Percentiles rank a stretch among this genome's conserved stretches.
Evolutionary conservation across 257 asterid species (phyloP).

Genomic region (Solanum neorickii): DNA sequence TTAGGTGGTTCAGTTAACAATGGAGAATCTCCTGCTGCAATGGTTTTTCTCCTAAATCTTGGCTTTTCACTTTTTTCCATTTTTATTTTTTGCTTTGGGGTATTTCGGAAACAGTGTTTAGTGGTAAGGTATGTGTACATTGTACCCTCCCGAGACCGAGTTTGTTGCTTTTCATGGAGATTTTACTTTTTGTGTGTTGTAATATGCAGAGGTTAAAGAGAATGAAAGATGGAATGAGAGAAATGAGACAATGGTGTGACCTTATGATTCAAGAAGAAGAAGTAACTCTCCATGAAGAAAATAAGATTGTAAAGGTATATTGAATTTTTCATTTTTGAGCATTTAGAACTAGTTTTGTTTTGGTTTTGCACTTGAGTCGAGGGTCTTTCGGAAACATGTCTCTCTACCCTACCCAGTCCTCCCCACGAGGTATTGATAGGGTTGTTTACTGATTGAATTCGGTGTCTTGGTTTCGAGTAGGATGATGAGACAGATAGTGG

Average conservation of each 20-base stretch:
- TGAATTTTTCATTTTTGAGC: not conserved
- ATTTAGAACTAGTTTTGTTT: not conserved
- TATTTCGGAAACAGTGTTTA: too few relatives aligned
- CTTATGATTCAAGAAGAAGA: conserved; percentile 1
- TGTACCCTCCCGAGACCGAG: not conserved
- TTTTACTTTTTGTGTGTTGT: not conserved
- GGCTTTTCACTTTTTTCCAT: not conserved
- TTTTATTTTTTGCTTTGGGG: too few relatives aligned
- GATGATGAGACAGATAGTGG: not conserved
- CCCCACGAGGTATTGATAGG: too few relatives aligned
- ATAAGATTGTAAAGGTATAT: not conserved
- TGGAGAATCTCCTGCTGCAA: not conserved
- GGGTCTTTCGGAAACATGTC: not conserved
- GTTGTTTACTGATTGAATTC: not conserved
- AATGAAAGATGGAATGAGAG: not conserved
- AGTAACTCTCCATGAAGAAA: not conserved
- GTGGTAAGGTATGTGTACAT: not conserved
- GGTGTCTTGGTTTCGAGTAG: not conserved
- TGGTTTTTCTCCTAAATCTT: not conserved
- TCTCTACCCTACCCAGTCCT: not conserved
- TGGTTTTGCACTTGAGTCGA: not conserved
- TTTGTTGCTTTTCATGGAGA: not conserved
- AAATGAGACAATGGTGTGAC: not conserved
- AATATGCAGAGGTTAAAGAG: not conserved
- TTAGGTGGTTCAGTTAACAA: not conserved